Base-by-base conservation (phyloP, 345 rosid species). In the Citrus sp. region DNA sequence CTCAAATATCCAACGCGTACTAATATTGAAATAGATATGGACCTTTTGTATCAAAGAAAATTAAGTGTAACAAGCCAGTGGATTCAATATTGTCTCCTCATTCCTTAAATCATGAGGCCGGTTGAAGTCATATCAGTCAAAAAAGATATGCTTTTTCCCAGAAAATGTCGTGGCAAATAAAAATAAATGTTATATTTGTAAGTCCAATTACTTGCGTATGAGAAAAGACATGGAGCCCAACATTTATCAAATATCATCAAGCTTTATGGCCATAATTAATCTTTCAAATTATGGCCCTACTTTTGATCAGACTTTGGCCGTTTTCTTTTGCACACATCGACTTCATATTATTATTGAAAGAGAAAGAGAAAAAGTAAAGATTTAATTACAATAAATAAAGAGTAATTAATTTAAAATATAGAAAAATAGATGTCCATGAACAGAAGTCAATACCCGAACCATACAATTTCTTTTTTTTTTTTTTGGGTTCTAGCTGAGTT, bases 361-460 rank as follows among this genome's bases (percentile, higher is more conserved):
- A 21, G 38, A 62, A 19, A 42, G 13, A 42, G 6, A 59, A 19
- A 28, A 7, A 14, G 28, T 37, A 56, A 18, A 37, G 54, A 51
- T 58, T 22, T 37, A 24, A 67, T 27, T 73, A 32, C 35, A 71
- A 70, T 18, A 46, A 42, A 46, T 34, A 68, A 75, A 40, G 24
- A 70, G 63, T 32, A 9, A 76, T 60, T 14, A 40, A 25, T 46
- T 49, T 70, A 49, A 74, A 2, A 28, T 14, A 25, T n/a, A 21
- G 56, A 70, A 37, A 66, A 27, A 78, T 42, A 73, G 60, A 81
- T 34, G 82, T 72, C 72, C 80, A 73, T 76, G 82, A 87, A 85
- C 83, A 84, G 93, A 90, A 93, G 98, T 93, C 98, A 93, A 93
- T 93, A 85, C 98, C 97, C 98, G 98, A 93, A 93, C 98, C 97